Base-by-base conservation (phyloP, 108 stramenopile genomes). In the Parmales sp. region DNA sequence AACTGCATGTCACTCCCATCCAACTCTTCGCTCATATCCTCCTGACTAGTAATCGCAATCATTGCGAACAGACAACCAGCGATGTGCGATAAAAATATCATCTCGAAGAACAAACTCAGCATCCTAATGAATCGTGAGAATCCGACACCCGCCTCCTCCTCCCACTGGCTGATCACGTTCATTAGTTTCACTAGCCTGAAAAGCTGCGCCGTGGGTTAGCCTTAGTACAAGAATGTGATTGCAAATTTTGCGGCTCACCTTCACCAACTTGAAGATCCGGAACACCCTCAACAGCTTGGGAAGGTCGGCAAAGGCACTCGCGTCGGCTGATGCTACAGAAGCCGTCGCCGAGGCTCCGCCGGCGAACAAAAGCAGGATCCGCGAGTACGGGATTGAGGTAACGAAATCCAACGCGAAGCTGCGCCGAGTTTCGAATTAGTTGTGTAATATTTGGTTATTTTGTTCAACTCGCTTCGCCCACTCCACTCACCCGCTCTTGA, bases 201-300 rank as follows among this genome's bases (percentile, higher is more conserved):
- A 1, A 60, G 28, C 41, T 43, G n/a, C n/a, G n/a, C n/a, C n/a
- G n/a, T n/a, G 13, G 41, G 7, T 8, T 43, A 13, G 41, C 41
- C 11, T 11, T 8, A 8, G 41, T 43, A 13, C 41, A 43, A 11
- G 7, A 43, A 13, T 11, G 13, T 11, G 7, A 13, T 11, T 13
- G 13, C 41, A 8, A 13, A 43, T 13, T 8, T 43, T 13, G 7
- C 41, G 11, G 7, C 41, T 1, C 37, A 37, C 34, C 44, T 67
- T 67, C 0, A 67, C 43, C 16, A 67, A 23, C 66, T 67, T 67
- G 66, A 67, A 67, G 45, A 67, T 45, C 44, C 66, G 37, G 45
- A 44, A 44, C 28, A 67, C 34, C 45, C 45, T 45, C 4, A 67
- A 36, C 28, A 67, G 45, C 44, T 23, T 16, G 6, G 66, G 44